Evolutionary conservation across 106 monocot genomes (phyloP), one percentile per base, ranked within the genome.

Genomic region (Dendrobium chrysotoxum): DNA sequence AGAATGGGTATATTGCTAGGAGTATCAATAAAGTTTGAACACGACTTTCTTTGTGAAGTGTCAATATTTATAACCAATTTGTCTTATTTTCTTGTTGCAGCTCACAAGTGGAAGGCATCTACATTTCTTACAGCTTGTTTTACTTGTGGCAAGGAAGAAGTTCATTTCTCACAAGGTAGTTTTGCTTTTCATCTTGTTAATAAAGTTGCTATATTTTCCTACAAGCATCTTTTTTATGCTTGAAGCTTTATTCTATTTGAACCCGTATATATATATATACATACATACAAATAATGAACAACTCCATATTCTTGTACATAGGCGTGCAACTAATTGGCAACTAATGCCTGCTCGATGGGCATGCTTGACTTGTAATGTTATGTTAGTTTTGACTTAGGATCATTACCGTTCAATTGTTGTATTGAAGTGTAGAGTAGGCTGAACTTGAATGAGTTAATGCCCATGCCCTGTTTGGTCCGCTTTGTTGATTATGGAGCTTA

Each of bases 111-210:
- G 79, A 92, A 79, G 57, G 65, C 73, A 84, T 86, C 91, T 71
- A 74, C 40, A 18, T 86, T 88, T 82, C 74, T 89, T 12, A 28
- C 87, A 65, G 30, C 86, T 44, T 91, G 87, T 73, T 79, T 92
- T 78, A 26, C 81, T 75, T 95, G 91, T 42, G 88, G 89, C 53
- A 79, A 61, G 50, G 91, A 88, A 83, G 89, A 84, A 84, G 28
- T 73, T 28, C 68, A 85, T 41, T 18, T 21, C 71, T 76, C 81
- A 80, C 88, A 86, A n/a, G 92, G 95, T 95, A 83, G 20, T 80
- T 75, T 31, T 42, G 4, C 45, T 20, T 61, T 75, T 47, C 73
- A 78, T 40, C 41, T 44, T 6, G 7, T 39, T 53, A 23, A 66
- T 53, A 23, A 66, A 38, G 25, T 26, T 65, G 64, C 64, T 65